Evolutionary conservation across 2,329 filamentous ascomycete genomes (phyloP).

Genomic region (Camillea tinctor): DNA sequence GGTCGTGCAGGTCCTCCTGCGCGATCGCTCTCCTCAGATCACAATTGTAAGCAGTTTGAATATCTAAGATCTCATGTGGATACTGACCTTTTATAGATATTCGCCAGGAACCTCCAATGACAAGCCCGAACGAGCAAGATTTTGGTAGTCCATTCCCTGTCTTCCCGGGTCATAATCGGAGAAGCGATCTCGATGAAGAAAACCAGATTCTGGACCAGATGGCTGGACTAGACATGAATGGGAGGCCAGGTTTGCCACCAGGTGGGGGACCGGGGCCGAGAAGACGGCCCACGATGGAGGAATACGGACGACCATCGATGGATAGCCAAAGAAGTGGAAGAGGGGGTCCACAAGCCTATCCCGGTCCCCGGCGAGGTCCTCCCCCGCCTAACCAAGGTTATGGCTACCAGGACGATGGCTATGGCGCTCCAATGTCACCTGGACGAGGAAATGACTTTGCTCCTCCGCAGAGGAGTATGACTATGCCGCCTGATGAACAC

Average conservation of each 20-base stretch:
- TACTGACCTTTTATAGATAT: slow-evolving; percentile 23
- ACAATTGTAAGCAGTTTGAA: slow-evolving; percentile 22
- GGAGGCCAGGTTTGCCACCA: slow-evolving; percentile 27
- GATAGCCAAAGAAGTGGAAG: slow-evolving; percentile 33
- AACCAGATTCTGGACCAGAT: slow-evolving; percentile 41
- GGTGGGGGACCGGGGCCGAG: slow-evolving; percentile 35
- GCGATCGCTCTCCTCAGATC: slow-evolving; percentile 39
- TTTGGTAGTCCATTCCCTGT: slow-evolving; percentile 43
- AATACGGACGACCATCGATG: slow-evolving; percentile 36
- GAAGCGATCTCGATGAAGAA: slow-evolving; percentile 41
- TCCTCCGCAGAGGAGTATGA: slow-evolving; percentile 58
- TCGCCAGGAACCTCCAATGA: slow-evolving; percentile 21
- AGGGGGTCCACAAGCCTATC: slow-evolving; percentile 38
- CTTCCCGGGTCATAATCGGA: slow-evolving; percentile 41
- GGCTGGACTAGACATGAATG: slow-evolving; percentile 40
- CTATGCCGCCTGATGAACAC: slow-evolving; percentile 53
- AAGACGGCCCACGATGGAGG: slow-evolving; percentile 35
- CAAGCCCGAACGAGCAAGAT: slow-evolving; percentile 32
- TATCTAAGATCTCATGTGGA: not conserved
- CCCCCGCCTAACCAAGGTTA: slow-evolving; percentile 35
- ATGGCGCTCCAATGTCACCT: slow-evolving; percentile 36
- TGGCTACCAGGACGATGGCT: slow-evolving; percentile 39
- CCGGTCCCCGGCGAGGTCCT: slow-evolving; percentile 37
- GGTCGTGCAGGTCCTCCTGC: slow-evolving; percentile 40
- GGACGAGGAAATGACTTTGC: slow-evolving; percentile 44